Conservation (phyloP, 768 basidiomycete species). For the Boletus speciosus region DNA sequence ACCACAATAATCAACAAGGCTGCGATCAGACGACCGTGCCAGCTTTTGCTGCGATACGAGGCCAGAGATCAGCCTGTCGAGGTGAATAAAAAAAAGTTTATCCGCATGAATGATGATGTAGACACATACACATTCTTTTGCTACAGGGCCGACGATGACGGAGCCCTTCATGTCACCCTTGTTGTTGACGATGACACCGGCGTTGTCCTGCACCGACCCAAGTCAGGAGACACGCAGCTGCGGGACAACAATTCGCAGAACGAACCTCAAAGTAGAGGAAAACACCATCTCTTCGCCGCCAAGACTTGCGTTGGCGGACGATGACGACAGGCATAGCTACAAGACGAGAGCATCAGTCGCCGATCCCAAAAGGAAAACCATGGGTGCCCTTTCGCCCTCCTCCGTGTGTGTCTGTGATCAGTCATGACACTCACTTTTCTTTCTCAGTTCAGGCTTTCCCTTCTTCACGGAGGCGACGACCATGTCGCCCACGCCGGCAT, state of each 20-base stretch:
- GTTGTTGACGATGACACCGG: slow-evolving; percentile 95
- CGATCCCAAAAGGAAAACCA: not conserved
- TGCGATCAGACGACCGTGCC: slow-evolving; percentile 87
- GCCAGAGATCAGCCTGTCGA: slow-evolving; percentile 90
- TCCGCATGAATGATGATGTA: not conserved
- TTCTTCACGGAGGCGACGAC: slow-evolving; percentile 98
- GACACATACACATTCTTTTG: slow-evolving; percentile 94
- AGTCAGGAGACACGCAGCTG: not conserved
- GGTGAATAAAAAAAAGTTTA: not conserved
- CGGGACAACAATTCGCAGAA: not conserved
- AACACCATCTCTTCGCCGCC: slow-evolving; percentile 97
- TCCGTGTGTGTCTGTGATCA: too few species aligned
- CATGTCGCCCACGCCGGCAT: slow-evolving; percentile 94
- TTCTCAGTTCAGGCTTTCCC: slow-evolving; percentile 98
- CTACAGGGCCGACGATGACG: slow-evolving; percentile 93
- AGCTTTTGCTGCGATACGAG: slow-evolving; percentile 98
- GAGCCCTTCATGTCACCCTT: slow-evolving; percentile 99
- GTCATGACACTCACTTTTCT: slow-evolving; percentile 78
- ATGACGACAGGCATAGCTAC: slow-evolving; percentile 96
- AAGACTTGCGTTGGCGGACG: slow-evolving; percentile 96
- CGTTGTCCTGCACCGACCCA: slow-evolving; percentile 64
- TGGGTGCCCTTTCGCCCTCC: too few species aligned
- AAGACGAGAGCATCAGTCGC: slow-evolving; percentile 6
- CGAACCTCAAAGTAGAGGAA: slow-evolving; percentile 96
- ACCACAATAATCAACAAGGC: slow-evolving; percentile 10